A percentile compares a stretch with the other conserved stretches of the same genome.
phyloP scores from a whole-genome alignment of 805 yeast species.

The Wickerhamomyces xylosicus region DNA sequence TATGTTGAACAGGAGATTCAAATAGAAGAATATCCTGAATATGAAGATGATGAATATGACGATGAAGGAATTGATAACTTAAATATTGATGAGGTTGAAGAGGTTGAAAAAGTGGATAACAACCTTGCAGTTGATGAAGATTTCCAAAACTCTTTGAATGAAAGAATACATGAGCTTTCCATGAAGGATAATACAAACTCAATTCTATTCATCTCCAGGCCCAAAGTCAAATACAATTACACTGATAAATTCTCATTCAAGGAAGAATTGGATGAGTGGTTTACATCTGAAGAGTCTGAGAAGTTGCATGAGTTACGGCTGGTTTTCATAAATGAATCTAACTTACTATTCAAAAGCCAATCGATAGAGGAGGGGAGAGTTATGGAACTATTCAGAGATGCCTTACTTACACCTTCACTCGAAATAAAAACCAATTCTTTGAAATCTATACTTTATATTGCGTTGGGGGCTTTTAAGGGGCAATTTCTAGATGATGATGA shows the following conservation, averaged over 20 bases:
- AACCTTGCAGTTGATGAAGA: slow-evolving; percentile 24
- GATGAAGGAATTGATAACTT: slow-evolving; percentile 17
- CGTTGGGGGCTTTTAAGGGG: slow-evolving; percentile 9
- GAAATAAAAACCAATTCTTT: too few species aligned
- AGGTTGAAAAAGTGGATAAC: slow-evolving; percentile 28
- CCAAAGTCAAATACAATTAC: slow-evolving; percentile 34
- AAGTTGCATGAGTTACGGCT: background rate
- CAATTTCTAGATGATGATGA: slow-evolving; percentile 6
- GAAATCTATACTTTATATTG: slow-evolving; percentile 7
- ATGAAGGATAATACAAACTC: slow-evolving; percentile 8
- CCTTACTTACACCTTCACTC: too few species aligned
- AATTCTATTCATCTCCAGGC: slow-evolving; percentile 24
- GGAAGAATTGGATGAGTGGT: slow-evolving; percentile 40
- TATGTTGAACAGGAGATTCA: background rate
- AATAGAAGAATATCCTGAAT: background rate
- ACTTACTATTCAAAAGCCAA: too few species aligned
- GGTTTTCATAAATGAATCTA: background rate
- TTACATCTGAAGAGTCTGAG: slow-evolving; percentile 21
- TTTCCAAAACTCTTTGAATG: slow-evolving; percentile 22
- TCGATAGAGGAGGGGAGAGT: too few species aligned
- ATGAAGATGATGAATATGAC: slow-evolving; percentile 12
- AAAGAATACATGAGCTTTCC: slow-evolving; percentile 24
- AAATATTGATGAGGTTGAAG: slow-evolving; percentile 38
- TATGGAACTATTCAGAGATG: too few species aligned
- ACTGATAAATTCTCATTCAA: slow-evolving; percentile 25